Percentiles rank a stretch among this genome's conserved stretches.
phyloP scores from a whole-genome alignment of 805 yeast species.

The Wickerhamiella domercqiae region DNA sequence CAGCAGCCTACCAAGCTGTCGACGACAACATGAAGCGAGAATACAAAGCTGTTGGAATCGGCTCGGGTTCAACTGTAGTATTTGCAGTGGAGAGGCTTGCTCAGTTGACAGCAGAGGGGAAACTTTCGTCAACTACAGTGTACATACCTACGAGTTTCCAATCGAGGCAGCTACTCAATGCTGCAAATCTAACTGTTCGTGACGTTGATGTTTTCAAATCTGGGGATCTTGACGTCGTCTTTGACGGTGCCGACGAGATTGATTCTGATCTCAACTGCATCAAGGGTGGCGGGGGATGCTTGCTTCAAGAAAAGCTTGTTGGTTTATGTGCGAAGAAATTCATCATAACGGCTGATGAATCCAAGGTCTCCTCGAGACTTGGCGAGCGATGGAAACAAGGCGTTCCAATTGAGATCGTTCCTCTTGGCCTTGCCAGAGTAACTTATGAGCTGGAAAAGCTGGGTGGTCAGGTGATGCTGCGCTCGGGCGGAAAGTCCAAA shows the following conservation, averaged over 20 bases:
- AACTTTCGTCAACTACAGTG: constrained; percentile 35
- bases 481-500: constrained; percentile 81
- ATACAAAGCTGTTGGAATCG: constrained; percentile 76
- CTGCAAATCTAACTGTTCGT: constrained; percentile 65
- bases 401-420: constrained; percentile 90
- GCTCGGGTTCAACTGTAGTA: constrained; percentile 96
- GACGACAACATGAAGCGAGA: constrained; percentile 61
- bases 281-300: constrained; percentile 98
- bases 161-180: constrained; percentile 68
- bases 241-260: constrained; percentile 98
- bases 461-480: constrained; percentile 53
- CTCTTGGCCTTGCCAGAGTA: constrained; percentile 70
- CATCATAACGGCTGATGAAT: constrained; percentile 79
- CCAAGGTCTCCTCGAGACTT: constrained; percentile 60
- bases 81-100: constrained; percentile 92
- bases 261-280: constrained; percentile 69
- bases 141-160: constrained; percentile 98
- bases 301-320: constrained; percentile 89
- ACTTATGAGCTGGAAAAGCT: constrained; percentile 41
- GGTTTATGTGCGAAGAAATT: constrained; percentile 66
- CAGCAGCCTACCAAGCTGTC: constrained; percentile 85
- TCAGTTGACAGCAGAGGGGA: constrained; percentile 30
- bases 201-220: constrained; percentile 54
- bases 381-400: constrained; percentile 82
- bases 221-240: constrained; percentile 75